Evolutionary conservation across 2,329 filamentous ascomycete genomes (phyloP).

Genomic region (Lasiodiplodia citricola): DNA sequence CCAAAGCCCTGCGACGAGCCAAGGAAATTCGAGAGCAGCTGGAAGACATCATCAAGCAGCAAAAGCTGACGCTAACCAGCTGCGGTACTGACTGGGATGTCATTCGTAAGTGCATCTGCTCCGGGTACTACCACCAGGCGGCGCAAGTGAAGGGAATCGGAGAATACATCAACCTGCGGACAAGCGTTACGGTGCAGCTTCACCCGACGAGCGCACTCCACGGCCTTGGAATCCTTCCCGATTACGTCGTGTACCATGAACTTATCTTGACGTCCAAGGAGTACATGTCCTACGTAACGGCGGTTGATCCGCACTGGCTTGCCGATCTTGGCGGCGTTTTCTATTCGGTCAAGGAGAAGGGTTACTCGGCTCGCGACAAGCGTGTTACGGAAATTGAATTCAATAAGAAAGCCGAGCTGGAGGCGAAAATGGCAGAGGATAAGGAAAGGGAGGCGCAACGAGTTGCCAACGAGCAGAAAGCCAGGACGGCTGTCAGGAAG

Average conservation of each 20-base stretch:
- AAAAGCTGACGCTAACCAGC: constrained; percentile 84
- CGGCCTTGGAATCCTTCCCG: constrained; percentile 88
- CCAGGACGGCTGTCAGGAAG: constrained; percentile 20
- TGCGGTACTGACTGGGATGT: constrained; percentile 98
- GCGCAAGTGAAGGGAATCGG: constrained; percentile 95
- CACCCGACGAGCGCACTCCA: constrained; percentile 95
- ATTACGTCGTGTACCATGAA: constrained; percentile 98
- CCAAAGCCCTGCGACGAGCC: constrained; percentile 89
- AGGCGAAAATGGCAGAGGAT: constrained; percentile 88
- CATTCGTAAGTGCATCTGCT: constrained; percentile 95
- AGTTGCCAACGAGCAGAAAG: constrained; percentile 41
- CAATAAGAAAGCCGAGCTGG: constrained; percentile 90
- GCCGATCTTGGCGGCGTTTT: constrained; percentile 96
- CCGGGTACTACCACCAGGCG: constrained; percentile 97
- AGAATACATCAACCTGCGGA: constrained; percentile 96
- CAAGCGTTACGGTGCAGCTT: constrained; percentile 89
- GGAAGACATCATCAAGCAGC: constrained; percentile 89
- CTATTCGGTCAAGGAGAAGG: constrained; percentile 97
- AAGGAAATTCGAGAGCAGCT: constrained; percentile 96
- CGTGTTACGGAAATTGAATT: constrained; percentile 89
- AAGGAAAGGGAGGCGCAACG: constrained; percentile 70
- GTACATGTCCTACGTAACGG: constrained; percentile 96
- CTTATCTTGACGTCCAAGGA: constrained; percentile 95
- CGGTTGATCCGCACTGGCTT: constrained; percentile 96
- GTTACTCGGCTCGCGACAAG: constrained; percentile 86